Base-by-base conservation (phyloP, 495 filamentous ascomycete genomes). In the Penicillium ochrochloron region DNA sequence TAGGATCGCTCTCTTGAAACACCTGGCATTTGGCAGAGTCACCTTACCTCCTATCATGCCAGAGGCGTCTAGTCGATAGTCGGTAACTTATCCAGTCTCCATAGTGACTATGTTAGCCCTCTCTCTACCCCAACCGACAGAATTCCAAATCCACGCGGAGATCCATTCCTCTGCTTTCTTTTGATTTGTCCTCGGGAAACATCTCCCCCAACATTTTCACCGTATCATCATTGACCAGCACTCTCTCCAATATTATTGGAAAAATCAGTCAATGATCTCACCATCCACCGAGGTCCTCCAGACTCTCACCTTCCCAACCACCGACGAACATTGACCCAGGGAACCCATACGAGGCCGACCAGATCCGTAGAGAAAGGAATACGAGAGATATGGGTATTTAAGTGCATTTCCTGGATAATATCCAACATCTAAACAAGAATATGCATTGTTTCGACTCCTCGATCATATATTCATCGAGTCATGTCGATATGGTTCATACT, bases 201-300 rank as follows among this genome's bases (percentile, higher is more conserved):
- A n/a, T 8, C 29, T 52, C 27, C 48, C 48, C 9, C 23, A 9
- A 14, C 2, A 14, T 10, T n/a, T 10, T n/a, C 12, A 5, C 21
- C 27, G 27, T 52, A 15, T 31, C 27, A 29, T 29, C 48, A 31
- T 52, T 8, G 27, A 46, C 12, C n/a, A 37, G 53, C 4, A 9
- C 19, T n/a, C 3, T 19, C 4, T 7, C 12, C 2, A 8, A 56
- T 23, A 52, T 37, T 23, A 37, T 39, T 46, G 19, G 44, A 59
- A 57, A 59, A 46, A 53, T 50, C 52, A 68, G 66, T 67, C 70
- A 53, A 72, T 72, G 65, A 72, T 70, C 65, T 68, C 65, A 72
- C 62, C 63, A 60, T 37, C 51, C 53, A 41, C 50, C 41, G 42
- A 39, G 55, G 34, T 57, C 17, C 54, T n/a, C 17, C 44, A 12